Conservation (phyloP, 2,329 filamentous ascomycete species). For the Cladosporium sphaerospermum region DNA sequence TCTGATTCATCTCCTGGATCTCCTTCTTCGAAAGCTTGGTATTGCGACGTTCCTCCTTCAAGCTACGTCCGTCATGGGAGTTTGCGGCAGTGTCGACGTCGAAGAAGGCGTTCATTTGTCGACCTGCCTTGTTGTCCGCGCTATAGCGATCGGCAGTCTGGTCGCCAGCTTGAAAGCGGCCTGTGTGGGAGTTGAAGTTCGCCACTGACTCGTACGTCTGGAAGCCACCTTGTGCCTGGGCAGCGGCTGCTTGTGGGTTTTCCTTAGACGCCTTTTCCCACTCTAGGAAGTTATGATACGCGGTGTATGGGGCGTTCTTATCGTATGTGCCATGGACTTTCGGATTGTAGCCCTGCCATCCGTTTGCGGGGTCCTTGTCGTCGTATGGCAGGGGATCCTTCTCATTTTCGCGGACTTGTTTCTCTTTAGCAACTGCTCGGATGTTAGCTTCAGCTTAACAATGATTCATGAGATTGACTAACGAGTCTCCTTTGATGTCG, state of each 20-base stretch:
- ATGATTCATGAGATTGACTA: not conserved
- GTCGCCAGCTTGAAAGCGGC: conserved; percentile 66
- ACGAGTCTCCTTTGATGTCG: conserved; percentile 11
- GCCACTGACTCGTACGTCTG: conserved; percentile 58
- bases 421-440: conserved; percentile 1
- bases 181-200: conserved; percentile 87
- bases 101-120: conserved; percentile 92
- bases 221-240: conserved; percentile 13
- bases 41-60: conserved; percentile 82
- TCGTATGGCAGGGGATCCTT: conserved; percentile 55
- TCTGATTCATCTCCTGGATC: conserved; percentile 86
- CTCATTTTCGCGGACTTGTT: not conserved
- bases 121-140: conserved; percentile 77
- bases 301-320: conserved; percentile 78
- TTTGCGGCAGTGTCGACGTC: conserved; percentile 94
- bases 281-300: conserved; percentile 23
- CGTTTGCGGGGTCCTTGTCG: conserved; percentile 3
- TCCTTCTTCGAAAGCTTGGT: conserved; percentile 82
- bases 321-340: conserved; percentile 96
- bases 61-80: conserved; percentile 77
- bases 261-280: conserved; percentile 27
- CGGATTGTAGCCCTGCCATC: conserved; percentile 71
- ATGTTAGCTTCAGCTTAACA: not conserved
- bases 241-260: conserved; percentile 21
- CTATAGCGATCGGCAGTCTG: conserved; percentile 69